A percentile compares a stretch with the other conserved stretches of the same genome.
phyloP scores from a whole-genome alignment of 805 yeast species.

The Candida ortonii region DNA sequence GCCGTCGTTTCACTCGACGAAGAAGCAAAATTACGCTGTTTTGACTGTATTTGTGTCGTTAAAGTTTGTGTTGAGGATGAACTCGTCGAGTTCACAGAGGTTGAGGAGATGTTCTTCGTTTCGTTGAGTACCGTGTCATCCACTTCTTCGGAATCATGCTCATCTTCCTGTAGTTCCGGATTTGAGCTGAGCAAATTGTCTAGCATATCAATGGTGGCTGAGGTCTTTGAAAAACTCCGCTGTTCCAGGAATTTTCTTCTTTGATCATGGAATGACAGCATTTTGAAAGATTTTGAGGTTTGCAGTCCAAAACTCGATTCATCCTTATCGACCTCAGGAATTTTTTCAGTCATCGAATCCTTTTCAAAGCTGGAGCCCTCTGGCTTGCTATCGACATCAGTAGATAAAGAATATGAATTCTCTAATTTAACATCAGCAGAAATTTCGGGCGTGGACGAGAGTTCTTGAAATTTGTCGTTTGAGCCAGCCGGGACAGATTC shows the following conservation, averaged over 20 bases:
- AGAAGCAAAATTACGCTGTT: too few relatives aligned
- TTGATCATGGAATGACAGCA: constrained; percentile 22
- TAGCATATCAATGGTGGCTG: constrained; percentile 33
- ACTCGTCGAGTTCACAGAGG: constrained; percentile 24
- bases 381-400: too few relatives aligned
- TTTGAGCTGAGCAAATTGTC: constrained; percentile 25
- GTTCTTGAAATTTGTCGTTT: too few relatives aligned
- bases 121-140: constrained; percentile 8
- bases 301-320: too few relatives aligned
- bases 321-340: too few relatives aligned
- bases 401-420: constrained; percentile 2
- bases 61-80: constrained; percentile 21
- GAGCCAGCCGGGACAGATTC: too few relatives aligned
- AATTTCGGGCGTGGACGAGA: too few relatives aligned
- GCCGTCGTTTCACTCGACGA: too few relatives aligned
- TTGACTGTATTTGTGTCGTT: too few relatives aligned
- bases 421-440: neutral
- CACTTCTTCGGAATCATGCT: constrained; percentile 15
- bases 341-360: constrained; percentile 7
- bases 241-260: constrained; percentile 20
- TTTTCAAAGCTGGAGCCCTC: too few relatives aligned
- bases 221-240: constrained; percentile 4
- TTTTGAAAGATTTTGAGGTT: constrained; percentile 11
- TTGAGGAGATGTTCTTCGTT: constrained; percentile 16
- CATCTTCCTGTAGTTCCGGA: constrained; percentile 4